Base-by-base conservation (phyloP, 2,329 filamentous ascomycete species). In the Penicillium verrucosum region DNA sequence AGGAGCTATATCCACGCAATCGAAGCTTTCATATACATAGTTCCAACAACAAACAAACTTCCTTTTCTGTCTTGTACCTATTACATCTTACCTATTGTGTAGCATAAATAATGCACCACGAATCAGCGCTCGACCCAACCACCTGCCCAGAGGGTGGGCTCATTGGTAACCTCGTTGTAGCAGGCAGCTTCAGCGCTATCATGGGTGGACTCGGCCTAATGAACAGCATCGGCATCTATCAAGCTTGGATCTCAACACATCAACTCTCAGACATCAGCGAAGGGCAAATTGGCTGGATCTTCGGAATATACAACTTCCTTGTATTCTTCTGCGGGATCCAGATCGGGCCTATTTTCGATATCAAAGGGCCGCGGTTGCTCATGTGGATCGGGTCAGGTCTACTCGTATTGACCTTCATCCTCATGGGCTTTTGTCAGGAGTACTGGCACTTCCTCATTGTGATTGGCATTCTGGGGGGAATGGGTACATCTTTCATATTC, bases 141-240 rank as follows among this genome's bases (percentile, higher is more conserved):
- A 54, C 51, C 34, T 72, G 68, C 56, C 77, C 77, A 0, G 78
- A 80, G 57, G 77, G 77, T 16, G 77, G 77, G 0, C 56, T 69
- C 2, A 58, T 64, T 40, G 76, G 77, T 34, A 79, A 77, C 75
- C 68, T 75, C 0, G 75, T 78, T 1, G 77, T 78, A 0, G 57
- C 73, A 2, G 78, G 76, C 6, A 70, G 75, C 16, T 77, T 72
- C 65, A 75, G 71, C 63, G 68, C 69, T 27, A 74, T 78, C 60
- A 64, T 76, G 25, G 70, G 71, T 11, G 70, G 70, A 4, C 74
- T 78, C 57, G 77, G 77, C 6, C 38, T 78, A 23, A 60, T 76
- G 51, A 78, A 77, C 30, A 74, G 68, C 4, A 62, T 76, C 5
- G 74, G 73, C 0, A 70, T 74, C 12, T 63, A 77, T 2, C 71